Conservation (phyloP, 2,329 filamentous ascomycete species). For the Lecanicillium sp. region DNA sequence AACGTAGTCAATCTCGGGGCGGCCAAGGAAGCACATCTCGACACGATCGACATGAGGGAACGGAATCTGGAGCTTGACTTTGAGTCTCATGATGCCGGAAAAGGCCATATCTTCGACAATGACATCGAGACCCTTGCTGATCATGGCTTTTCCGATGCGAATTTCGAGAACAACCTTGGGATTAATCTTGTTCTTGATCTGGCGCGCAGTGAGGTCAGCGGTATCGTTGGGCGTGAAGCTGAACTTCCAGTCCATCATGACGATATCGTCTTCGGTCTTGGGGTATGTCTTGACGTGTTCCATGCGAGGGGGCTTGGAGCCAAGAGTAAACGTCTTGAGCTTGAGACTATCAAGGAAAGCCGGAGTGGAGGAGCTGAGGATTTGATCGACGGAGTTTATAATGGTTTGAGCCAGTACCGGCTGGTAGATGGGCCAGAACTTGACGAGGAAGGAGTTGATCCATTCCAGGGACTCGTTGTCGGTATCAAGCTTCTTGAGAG, state of each 20-base stretch:
- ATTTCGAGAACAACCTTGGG: constrained; percentile 95
- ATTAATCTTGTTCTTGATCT: constrained; percentile 92
- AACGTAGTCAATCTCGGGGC: constrained; percentile 87
- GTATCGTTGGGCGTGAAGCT: constrained; percentile 96
- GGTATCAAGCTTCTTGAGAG: constrained; percentile 77
- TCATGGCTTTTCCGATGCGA: constrained; percentile 87
- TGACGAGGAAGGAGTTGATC: constrained; percentile 98
- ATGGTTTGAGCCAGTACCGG: constrained; percentile 88
- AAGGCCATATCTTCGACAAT: constrained; percentile 98
- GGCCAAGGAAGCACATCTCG: constrained; percentile 89
- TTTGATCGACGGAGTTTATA: constrained; percentile 90
- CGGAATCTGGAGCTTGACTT: constrained; percentile 92
- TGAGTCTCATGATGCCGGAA: constrained; percentile 89
- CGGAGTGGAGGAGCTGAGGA: constrained; percentile 85
- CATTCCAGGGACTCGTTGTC: constrained; percentile 92
- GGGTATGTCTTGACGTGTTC: constrained; percentile 98
- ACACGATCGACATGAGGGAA: constrained; percentile 94
- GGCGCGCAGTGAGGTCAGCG: constrained; percentile 80
- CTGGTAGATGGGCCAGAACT: constrained; percentile 99
- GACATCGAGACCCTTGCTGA: constrained; percentile 93
- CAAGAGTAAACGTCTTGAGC: constrained; percentile 87
- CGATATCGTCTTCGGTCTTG: constrained; percentile 87
- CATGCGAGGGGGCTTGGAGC: constrained; percentile 88
- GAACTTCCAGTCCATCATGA: constrained; percentile 99
- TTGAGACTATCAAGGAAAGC: constrained; percentile 89